Evolutionary conservation across 2,329 filamentous ascomycete genomes (phyloP).

Genomic region (Botrytis cinerea): DNA sequence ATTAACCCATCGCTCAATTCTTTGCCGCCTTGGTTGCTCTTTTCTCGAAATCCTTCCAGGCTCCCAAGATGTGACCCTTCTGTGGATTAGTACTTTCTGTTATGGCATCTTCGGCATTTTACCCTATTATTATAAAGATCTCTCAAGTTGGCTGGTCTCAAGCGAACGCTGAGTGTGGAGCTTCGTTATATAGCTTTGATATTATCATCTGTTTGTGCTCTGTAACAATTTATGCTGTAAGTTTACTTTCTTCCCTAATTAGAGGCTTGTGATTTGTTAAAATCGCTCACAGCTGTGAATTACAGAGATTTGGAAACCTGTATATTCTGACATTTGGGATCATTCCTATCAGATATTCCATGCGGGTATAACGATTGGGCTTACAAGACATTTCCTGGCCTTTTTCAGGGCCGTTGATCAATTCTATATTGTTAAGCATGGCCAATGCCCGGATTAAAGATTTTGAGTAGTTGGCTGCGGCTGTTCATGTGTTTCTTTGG

Average conservation of each 20-base stretch:
- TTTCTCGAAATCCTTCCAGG: not conserved
- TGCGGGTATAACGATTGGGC: constrained; percentile 11
- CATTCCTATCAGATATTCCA: constrained; percentile 21
- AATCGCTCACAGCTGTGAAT: not conserved
- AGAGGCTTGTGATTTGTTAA: not conserved
- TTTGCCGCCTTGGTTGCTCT: not conserved
- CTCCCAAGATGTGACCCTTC: not conserved
- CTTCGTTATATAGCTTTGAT: not conserved
- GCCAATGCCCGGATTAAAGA: not conserved
- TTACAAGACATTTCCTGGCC: constrained; percentile 18
- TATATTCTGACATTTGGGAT: constrained; percentile 13
- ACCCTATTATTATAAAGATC: not conserved
- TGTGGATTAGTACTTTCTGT: not conserved
- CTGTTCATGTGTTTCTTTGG: not conserved
- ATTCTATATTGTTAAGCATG: constrained; percentile 4
- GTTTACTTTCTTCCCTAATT: not conserved
- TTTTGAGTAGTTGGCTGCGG: not conserved
- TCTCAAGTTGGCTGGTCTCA: not conserved
- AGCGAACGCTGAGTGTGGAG: not conserved
- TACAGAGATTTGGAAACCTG: constrained; percentile 17
- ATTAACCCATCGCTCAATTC: not conserved
- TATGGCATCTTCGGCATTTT: not conserved
- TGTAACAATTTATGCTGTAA: not conserved
- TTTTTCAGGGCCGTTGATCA: constrained; percentile 20
- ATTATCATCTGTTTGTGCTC: not conserved